A percentile compares a stretch with the other conserved stretches of the same genome.
Evolutionary conservation across 2,329 filamentous ascomycete species (phyloP).

Genomic region (Trichoderma gracile): DNA sequence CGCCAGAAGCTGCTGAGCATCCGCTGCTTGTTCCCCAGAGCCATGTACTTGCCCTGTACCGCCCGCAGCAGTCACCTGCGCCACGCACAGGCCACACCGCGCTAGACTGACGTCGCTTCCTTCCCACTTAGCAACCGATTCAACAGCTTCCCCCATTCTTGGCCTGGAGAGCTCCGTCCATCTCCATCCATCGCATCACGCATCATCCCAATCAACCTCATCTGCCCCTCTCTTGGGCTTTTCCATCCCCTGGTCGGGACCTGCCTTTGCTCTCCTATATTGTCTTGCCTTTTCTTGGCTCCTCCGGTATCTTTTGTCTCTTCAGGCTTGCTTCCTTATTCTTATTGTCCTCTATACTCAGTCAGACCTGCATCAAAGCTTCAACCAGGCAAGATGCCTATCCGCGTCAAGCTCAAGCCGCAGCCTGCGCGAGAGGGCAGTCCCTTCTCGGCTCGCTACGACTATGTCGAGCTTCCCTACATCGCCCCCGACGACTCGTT

Average conservation of each 20-base stretch:
- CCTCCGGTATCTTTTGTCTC: too few species aligned
- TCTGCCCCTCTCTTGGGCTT: not conserved
- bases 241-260: not conserved
- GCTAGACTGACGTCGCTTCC: slow-evolving; percentile 11
- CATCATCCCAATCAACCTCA: not conserved
- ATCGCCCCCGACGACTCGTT: slow-evolving; percentile 62
- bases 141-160: not conserved
- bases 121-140: too few species aligned
- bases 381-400: slow-evolving; percentile 37
- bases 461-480: slow-evolving; percentile 50
- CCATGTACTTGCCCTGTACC: not conserved
- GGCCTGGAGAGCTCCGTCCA: not conserved
- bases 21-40: not conserved
- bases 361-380: too few species aligned
- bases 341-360: too few species aligned
- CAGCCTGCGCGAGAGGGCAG: slow-evolving; percentile 39
- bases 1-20: not conserved
- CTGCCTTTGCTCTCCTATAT: too few species aligned
- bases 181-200: not conserved
- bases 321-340: not conserved
- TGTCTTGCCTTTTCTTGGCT: not conserved
- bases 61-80: slow-evolving; percentile 21
- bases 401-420: slow-evolving; percentile 41
- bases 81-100: slow-evolving; percentile 23
- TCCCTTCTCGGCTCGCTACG: slow-evolving; percentile 39